Percentiles rank a stretch among this genome's conserved stretches.
Conservation (phyloP, 2,329 filamentous ascomycete genomes). For the Ceratocystis papillata region DNA sequence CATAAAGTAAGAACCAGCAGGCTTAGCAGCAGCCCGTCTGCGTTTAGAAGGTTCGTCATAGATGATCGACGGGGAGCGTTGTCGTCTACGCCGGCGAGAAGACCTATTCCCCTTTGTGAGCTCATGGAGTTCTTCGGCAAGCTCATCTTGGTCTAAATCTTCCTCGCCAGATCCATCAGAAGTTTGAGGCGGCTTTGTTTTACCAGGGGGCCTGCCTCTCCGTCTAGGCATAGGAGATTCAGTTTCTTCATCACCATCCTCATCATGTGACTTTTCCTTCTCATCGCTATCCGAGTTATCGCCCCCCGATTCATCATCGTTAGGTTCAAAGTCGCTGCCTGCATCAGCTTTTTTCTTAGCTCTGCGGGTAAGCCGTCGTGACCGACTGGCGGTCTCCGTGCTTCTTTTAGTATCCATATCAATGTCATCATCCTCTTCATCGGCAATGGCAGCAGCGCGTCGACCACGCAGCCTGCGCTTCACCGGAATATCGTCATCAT, state of each 20-base stretch:
- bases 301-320: slow-evolving; percentile 45
- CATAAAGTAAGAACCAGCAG: slow-evolving; percentile 71
- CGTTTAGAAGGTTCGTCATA: slow-evolving; percentile 47
- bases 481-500: slow-evolving; percentile 29
- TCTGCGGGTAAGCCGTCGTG: slow-evolving; percentile 41
- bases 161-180: slow-evolving; percentile 43
- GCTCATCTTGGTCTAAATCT: slow-evolving; percentile 51
- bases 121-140: slow-evolving; percentile 56
- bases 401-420: slow-evolving; percentile 31
- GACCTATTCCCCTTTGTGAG: slow-evolving; percentile 45
- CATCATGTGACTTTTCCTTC: slow-evolving; percentile 34
- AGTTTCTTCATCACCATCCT: slow-evolving; percentile 33
- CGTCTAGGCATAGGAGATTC: slow-evolving; percentile 36
- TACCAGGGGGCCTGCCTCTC: slow-evolving; percentile 33
- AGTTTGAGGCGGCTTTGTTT: slow-evolving; percentile 39
- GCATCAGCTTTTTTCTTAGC: slow-evolving; percentile 42
- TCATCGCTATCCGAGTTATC: slow-evolving; percentile 44
- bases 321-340: slow-evolving; percentile 52
- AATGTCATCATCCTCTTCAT: slow-evolving; percentile 37
- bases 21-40: slow-evolving; percentile 47
- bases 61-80: slow-evolving; percentile 43
- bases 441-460: slow-evolving; percentile 25
- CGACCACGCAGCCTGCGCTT: slow-evolving; percentile 21
- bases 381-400: slow-evolving; percentile 28
- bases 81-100: slow-evolving; percentile 38